Conservation (phyloP, 2,329 filamentous ascomycete species). For the Cercospora sp. region DNA sequence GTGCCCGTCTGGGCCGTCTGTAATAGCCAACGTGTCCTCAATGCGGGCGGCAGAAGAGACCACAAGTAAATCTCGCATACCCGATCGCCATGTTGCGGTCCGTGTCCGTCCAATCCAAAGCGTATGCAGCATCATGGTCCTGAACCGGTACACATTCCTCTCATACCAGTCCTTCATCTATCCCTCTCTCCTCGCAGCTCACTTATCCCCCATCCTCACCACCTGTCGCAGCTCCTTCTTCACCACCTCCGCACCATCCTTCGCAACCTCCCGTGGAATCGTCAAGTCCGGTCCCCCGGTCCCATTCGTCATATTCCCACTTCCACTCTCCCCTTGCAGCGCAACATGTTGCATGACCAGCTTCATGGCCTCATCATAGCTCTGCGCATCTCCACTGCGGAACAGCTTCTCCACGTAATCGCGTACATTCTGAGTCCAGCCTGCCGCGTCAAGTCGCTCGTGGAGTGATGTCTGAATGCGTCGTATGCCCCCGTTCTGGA, state of each 20-base stretch:
- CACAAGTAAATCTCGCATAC: neutral
- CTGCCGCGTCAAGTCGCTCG: slow-evolving; percentile 57
- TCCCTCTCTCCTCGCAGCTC: neutral
- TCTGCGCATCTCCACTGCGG: slow-evolving; percentile 58
- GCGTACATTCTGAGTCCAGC: slow-evolving; percentile 60
- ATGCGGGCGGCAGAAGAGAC: neutral
- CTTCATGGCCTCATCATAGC: slow-evolving; percentile 58
- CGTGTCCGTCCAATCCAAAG: neutral
- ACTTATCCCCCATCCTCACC: slow-evolving; percentile 29
- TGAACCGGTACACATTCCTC: neutral
- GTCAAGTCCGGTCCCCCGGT: slow-evolving; percentile 29
- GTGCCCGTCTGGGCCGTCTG: neutral
- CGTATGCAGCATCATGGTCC: neutral
- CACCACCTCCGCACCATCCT: slow-evolving; percentile 54
- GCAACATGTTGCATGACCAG: slow-evolving; percentile 51
- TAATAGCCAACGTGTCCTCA: neutral
- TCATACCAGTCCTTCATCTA: neutral
- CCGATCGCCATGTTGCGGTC: neutral
- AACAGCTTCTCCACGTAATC: slow-evolving; percentile 58
- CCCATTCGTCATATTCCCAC: slow-evolving; percentile 27
- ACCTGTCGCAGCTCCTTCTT: slow-evolving; percentile 47
- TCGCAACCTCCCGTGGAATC: slow-evolving; percentile 47
- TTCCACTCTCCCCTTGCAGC: slow-evolving; percentile 31
- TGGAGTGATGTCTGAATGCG: slow-evolving; percentile 58
- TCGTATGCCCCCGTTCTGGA: slow-evolving; percentile 52